These are phyloP conservation scores for Coemansia asiatica DNA, from an alignment of 192 early-diverging fungal genomes.

Conservation along the genomic window DNA sequence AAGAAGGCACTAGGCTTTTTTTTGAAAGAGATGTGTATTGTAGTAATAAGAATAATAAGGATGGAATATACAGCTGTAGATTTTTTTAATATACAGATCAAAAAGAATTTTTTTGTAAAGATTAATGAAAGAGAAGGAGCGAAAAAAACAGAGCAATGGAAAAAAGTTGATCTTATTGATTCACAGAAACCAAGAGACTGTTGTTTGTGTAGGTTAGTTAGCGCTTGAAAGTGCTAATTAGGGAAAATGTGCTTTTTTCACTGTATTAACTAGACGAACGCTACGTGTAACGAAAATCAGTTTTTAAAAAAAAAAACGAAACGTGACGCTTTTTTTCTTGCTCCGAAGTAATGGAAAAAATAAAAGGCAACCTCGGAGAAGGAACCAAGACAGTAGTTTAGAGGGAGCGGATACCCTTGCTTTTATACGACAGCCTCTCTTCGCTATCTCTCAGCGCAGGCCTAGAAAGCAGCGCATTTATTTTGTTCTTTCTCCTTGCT, in stretches of 20 bases:
- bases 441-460: neutral
- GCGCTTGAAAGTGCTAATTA: neutral
- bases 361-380: constrained; percentile 58
- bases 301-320: too few relatives aligned
- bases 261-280: constrained; percentile 6
- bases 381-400: constrained; percentile 40
- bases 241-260: constrained; percentile 1
- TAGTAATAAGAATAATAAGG: neutral
- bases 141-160: neutral
- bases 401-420: constrained; percentile 7
- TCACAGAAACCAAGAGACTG: constrained; percentile 4
- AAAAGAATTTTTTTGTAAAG: constrained; percentile 7
- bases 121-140: neutral
- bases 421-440: constrained; percentile 34
- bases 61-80: constrained; percentile 10
- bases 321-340: constrained; percentile 16
- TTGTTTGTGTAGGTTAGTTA: neutral
- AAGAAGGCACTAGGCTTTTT: neutral
- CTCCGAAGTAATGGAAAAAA: constrained; percentile 50
- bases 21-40: neutral
- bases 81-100: constrained; percentile 12
- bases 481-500: neutral
- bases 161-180: constrained; percentile 5
- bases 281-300: constrained; percentile 25
- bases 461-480: neutral